phyloP scores from a whole-genome alignment of 108 stramenopile genomes.

The Thalassiosira profunda region DNA sequence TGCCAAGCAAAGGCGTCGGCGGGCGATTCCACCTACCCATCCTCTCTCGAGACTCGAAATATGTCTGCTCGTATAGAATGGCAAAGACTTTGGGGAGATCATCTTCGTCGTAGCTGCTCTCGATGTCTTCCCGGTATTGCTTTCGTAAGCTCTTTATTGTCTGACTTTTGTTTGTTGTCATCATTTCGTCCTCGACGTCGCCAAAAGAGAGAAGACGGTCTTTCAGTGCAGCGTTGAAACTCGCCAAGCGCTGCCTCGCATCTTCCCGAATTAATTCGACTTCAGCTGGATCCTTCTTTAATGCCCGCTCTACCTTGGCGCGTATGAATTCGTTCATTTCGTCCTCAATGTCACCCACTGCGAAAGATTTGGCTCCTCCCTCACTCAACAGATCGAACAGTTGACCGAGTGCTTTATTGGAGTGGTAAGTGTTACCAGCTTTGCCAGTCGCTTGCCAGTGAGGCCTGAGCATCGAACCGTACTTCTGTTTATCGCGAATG shows the following conservation, averaged over 20 bases:
- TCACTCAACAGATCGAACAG: conserved; percentile 6
- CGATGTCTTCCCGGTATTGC: too few relatives aligned
- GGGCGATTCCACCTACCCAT: neutral
- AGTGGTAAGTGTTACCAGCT: neutral
- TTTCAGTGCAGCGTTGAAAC: too few relatives aligned
- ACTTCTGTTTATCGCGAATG: neutral
- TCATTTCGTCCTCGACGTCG: too few relatives aligned
- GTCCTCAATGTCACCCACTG: neutral
- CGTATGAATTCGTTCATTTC: conserved; percentile 5
- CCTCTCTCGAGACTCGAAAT: neutral
- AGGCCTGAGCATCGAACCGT: too few relatives aligned
- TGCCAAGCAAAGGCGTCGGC: conserved; percentile 15
- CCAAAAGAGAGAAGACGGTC: too few relatives aligned
- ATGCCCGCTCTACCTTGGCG: neutral
- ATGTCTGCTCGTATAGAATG: conserved; percentile 9
- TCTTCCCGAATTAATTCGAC: neutral
- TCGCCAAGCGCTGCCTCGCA: too few relatives aligned
- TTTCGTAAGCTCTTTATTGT: too few relatives aligned
- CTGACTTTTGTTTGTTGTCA: too few relatives aligned
- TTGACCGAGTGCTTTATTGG: conserved; percentile 10
- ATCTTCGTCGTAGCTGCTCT: neutral
- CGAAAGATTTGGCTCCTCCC: neutral
- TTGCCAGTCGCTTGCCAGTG: neutral
- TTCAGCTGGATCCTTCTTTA: neutral
- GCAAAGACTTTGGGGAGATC: neutral